Percentiles rank a stretch among this genome's conserved stretches.
phyloP scores from a whole-genome alignment of 177 flowering plant species.

The Vitis hybrid region DNA sequence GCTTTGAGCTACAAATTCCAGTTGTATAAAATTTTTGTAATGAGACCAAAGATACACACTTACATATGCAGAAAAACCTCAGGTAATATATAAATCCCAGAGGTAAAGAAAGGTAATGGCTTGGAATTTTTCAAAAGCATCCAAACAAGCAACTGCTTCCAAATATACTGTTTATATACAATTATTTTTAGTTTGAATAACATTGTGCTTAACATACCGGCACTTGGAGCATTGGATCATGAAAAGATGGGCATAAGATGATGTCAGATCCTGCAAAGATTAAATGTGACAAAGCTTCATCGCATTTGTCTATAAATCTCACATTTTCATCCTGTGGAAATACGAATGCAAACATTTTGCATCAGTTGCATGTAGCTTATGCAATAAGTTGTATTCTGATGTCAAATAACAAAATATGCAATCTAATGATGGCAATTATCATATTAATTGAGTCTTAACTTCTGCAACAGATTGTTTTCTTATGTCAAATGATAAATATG shows the following conservation, averaged over 20 bases:
- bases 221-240: slow-evolving; percentile 62
- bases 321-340: slow-evolving; percentile 53
- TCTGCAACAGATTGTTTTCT: too few relatives aligned
- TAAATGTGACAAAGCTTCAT: slow-evolving; percentile 60
- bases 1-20: slow-evolving; percentile 70
- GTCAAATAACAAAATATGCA: background rate
- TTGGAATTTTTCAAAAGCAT: background rate
- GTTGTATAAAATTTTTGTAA: background rate
- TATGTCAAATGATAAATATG: background rate
- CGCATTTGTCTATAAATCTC: slow-evolving; percentile 38
- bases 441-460: too few relatives aligned
- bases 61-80: background rate
- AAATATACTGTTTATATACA: background rate
- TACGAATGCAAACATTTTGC: background rate
- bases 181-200: background rate
- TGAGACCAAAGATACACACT: too few relatives aligned
- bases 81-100: background rate
- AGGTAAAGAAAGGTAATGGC: background rate
- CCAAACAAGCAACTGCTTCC: background rate
- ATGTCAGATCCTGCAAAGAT: slow-evolving; percentile 78
- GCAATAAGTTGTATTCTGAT: background rate
- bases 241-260: slow-evolving; percentile 63
- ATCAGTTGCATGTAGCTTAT: slow-evolving; percentile 4
- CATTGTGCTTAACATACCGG: slow-evolving; percentile 48
- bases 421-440: too few relatives aligned